Percentiles rank a stretch among this genome's conserved stretches.
These are phyloP conservation scores for Geotrichum citri-aurantii DNA, from an alignment of 1,139 yeast species.

Conservation along the genomic window DNA sequence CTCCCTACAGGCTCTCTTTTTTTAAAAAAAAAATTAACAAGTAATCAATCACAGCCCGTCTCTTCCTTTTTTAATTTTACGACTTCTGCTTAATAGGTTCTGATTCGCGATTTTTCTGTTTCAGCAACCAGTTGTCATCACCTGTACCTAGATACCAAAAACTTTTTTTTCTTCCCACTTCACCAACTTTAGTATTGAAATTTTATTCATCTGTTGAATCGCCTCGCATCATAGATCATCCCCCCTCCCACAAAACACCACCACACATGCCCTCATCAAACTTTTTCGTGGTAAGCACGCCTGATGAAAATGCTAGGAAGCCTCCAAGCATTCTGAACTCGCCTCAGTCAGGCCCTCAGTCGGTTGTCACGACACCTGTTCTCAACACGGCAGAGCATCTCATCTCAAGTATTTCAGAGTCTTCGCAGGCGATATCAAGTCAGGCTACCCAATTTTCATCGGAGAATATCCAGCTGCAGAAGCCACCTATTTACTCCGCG, in stretches of 20 bases:
- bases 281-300: not conserved
- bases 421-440: not conserved
- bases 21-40: not conserved
- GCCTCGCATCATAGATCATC: not conserved
- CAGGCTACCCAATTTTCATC: not conserved
- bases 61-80: not conserved
- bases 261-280: slow-evolving; percentile 4
- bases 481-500: not conserved
- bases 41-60: not conserved
- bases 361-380: not conserved
- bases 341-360: slow-evolving; percentile 1
- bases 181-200: not conserved
- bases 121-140: not conserved
- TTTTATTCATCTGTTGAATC: not conserved
- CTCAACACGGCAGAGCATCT: slow-evolving; percentile 1
- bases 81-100: not conserved
- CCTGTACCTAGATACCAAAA: not conserved
- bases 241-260: not conserved
- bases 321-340: slow-evolving; percentile 7
- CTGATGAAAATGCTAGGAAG: not conserved
- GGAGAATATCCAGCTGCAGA: not conserved
- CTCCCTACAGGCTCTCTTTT: not conserved
- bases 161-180: not conserved
- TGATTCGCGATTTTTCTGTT: not conserved
- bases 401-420: not conserved